A percentile compares a stretch with the other conserved stretches of the same genome.
phyloP scores from a whole-genome alignment of 1,139 yeast genomes.

The Saccharomyces hybrid region DNA sequence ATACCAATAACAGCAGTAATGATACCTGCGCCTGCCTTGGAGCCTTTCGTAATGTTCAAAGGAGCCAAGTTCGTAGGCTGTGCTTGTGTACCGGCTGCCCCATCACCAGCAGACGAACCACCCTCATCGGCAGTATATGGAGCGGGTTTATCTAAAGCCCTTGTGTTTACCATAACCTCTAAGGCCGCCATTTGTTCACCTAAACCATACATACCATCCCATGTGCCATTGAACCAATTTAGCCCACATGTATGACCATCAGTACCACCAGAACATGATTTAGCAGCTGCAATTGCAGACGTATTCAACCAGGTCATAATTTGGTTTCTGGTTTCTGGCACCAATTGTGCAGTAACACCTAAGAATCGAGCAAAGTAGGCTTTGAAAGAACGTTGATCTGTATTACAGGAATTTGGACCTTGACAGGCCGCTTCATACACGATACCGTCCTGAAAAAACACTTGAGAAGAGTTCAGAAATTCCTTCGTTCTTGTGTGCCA shows the following conservation, averaged over 20 bases:
- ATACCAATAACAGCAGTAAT: conserved; percentile 70
- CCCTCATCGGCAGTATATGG: conserved; percentile 55
- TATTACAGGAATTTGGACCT: conserved; percentile 55
- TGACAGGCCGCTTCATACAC: conserved; percentile 85
- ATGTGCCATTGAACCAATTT: conserved; percentile 63
- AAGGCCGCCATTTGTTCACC: conserved; percentile 92
- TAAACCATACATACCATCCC: conserved; percentile 79
- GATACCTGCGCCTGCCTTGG: conserved; percentile 83
- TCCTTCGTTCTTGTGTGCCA: conserved; percentile 62
- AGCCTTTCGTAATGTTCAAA: conserved; percentile 50
- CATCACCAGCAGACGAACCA: conserved; percentile 53
- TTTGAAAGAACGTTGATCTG: conserved; percentile 85
- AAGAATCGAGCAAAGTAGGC: conserved; percentile 73
- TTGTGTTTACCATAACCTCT: conserved; percentile 63
- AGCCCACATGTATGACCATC: conserved; percentile 90
- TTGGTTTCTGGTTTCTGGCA: conserved; percentile 51
- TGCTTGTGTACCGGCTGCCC: conserved; percentile 49
- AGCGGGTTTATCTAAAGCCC: conserved; percentile 45
- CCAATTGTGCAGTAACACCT: conserved; percentile 65
- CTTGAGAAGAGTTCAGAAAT: conserved; percentile 46
- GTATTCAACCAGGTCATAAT: conserved; percentile 47
- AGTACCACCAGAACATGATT: conserved; percentile 74
- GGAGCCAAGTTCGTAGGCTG: conserved; percentile 37
- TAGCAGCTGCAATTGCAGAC: conserved; percentile 75
- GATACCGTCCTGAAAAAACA: conserved; percentile 51